Evolutionary conservation across 1,284 basidiomycete genomes (phyloP).

Genomic region (Pyrrhoderma lamaoense): DNA sequence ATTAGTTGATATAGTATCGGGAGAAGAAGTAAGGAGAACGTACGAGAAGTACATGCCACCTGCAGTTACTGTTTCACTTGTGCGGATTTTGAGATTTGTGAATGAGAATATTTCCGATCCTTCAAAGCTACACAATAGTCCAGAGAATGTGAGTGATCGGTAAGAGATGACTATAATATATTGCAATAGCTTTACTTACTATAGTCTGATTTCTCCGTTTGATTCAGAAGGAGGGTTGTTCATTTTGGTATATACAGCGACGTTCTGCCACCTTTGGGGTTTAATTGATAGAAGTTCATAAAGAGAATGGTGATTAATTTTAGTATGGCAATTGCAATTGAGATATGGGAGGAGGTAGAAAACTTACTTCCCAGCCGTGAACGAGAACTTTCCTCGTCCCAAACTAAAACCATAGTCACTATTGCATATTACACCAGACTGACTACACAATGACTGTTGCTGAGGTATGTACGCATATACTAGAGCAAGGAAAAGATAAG

Average conservation of each 20-base stretch:
- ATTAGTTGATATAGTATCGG: background rate
- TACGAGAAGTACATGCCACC: constrained; percentile 64
- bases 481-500: constrained; percentile 24
- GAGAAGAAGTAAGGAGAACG: constrained; percentile 24
- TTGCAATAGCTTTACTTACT: constrained; percentile 32
- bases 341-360: background rate
- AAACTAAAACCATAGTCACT: constrained; percentile 38
- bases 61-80: constrained; percentile 35
- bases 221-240: constrained; percentile 48
- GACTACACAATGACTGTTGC: constrained; percentile 32
- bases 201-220: constrained; percentile 51
- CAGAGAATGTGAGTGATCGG: too few species aligned
- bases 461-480: constrained; percentile 59
- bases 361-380: constrained; percentile 46
- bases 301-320: too few species aligned
- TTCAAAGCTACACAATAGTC: constrained; percentile 59
- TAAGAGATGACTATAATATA: constrained; percentile 9
- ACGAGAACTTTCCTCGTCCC: constrained; percentile 32
- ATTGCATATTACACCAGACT: constrained; percentile 30
- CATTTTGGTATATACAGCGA: constrained; percentile 46
- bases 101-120: constrained; percentile 43
- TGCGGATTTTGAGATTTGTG: constrained; percentile 45
- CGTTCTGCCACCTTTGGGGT: constrained; percentile 45
- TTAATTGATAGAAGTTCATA: too few species aligned
- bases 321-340: background rate